Percentiles rank a stretch among this genome's conserved stretches.
phyloP scores from a whole-genome alignment of 2,329 filamentous ascomycete genomes.

The Alternaria dauci region DNA sequence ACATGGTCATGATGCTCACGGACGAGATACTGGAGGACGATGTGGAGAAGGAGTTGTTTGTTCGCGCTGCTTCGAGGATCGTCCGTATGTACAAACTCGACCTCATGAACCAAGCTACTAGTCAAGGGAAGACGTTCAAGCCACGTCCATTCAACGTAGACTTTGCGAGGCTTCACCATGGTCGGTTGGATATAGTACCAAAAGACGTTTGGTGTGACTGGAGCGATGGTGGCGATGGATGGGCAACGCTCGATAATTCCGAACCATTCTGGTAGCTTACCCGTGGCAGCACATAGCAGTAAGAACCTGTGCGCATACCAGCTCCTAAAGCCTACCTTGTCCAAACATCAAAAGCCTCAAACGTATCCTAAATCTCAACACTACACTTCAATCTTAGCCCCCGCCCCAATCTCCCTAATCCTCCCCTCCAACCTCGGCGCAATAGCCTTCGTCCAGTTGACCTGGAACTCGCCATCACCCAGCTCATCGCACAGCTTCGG shows the following conservation, averaged over 20 bases:
- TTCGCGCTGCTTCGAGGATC: constrained; percentile 29
- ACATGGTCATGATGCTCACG: constrained; percentile 28
- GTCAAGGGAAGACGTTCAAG: constrained; percentile 1
- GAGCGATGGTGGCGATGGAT: constrained; percentile 20
- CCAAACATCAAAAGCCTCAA: too few species aligned
- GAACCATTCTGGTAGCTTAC: constrained; percentile 18
- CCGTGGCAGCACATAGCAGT: background rate
- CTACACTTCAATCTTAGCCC: background rate
- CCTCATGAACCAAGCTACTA: constrained; percentile 1
- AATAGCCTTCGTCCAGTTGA: constrained; percentile 82
- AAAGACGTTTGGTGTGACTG: constrained; percentile 21
- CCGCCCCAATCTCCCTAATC: constrained; percentile 59
- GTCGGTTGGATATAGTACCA: constrained; percentile 15
- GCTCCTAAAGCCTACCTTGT: too few species aligned
- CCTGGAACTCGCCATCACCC: constrained; percentile 66
- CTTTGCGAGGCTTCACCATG: constrained; percentile 18
- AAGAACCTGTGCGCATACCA: background rate
- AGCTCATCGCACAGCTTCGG: constrained; percentile 63
- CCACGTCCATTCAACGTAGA: constrained; percentile 16
- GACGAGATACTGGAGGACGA: constrained; percentile 12
- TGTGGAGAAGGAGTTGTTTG: constrained; percentile 21
- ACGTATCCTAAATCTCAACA: background rate
- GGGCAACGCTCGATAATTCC: constrained; percentile 17
- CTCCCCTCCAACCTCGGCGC: constrained; percentile 79
- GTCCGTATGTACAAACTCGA: constrained; percentile 28